Percentiles rank a stretch among this genome's conserved stretches.
Evolutionary conservation across 2,329 filamentous ascomycete genomes (phyloP).

Genomic region (Colletotrichum musae): DNA sequence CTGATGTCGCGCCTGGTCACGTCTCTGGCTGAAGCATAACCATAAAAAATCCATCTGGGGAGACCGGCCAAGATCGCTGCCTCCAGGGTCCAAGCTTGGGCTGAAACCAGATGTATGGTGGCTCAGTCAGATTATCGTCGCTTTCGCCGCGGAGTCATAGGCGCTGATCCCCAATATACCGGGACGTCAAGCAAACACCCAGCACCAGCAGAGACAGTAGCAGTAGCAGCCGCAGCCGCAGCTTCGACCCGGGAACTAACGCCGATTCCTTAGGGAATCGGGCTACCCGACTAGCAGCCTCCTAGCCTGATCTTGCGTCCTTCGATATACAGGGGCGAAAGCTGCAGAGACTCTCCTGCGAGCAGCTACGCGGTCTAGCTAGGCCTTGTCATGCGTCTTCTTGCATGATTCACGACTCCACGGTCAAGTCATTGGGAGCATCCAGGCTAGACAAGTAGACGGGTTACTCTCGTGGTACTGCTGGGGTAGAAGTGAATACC

Average conservation of each 20-base stretch:
- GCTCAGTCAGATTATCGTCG: constrained; percentile 23
- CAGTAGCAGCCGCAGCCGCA: constrained; percentile 15
- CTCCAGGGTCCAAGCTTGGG: constrained; percentile 37
- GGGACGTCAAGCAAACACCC: constrained; percentile 3
- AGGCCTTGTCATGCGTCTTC: constrained; percentile 11
- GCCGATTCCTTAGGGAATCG: constrained; percentile 17
- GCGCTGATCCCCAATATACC: neutral
- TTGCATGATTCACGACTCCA: constrained; percentile 18
- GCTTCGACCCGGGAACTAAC: constrained; percentile 20
- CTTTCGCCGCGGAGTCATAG: constrained; percentile 2
- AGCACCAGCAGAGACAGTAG: neutral
- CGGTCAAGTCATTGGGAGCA: constrained; percentile 1
- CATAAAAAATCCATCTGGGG: neutral
- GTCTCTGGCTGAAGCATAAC: constrained; percentile 23
- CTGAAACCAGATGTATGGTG: constrained; percentile 37
- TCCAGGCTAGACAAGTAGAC: constrained; percentile 8
- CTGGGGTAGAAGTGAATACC: neutral
- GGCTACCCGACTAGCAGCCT: constrained; percentile 10
- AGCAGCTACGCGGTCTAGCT: neutral
- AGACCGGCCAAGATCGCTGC: constrained; percentile 27
- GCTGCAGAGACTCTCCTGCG: neutral
- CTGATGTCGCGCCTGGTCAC: constrained; percentile 17
- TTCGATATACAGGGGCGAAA: constrained; percentile 25
- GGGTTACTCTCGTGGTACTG: constrained; percentile 16
- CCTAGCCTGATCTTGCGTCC: constrained; percentile 15